phyloP scores from a whole-genome alignment of 2,329 filamentous ascomycete genomes.

The Fusarium sp. region DNA sequence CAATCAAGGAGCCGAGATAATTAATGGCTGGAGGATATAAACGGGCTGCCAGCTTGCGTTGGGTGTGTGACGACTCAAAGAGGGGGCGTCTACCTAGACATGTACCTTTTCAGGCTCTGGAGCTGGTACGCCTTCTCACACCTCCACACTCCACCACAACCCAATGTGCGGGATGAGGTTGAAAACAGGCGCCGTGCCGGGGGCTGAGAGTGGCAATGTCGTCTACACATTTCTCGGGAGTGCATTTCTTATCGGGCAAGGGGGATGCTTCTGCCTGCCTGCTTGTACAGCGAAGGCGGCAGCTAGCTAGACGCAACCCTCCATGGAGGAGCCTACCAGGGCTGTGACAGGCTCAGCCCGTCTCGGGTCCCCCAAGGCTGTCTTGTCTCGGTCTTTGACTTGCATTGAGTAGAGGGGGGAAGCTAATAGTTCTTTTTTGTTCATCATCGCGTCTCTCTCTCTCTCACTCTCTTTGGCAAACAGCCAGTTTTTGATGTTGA shows the following conservation, averaged over 20 bases:
- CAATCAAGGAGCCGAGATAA: background rate
- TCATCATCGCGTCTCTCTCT: constrained; percentile 2
- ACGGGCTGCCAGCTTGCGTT: background rate
- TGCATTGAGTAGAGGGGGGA: background rate
- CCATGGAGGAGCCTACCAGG: background rate
- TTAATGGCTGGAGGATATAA: background rate
- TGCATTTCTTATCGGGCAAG: background rate
- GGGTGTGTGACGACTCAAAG: background rate
- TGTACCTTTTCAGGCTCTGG: background rate
- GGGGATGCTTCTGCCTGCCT: background rate
- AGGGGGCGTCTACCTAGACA: background rate
- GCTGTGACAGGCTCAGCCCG: constrained; percentile 13
- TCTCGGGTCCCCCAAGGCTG: constrained; percentile 3
- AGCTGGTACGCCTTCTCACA: background rate
- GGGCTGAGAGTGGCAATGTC: background rate
- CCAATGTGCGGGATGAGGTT: background rate
- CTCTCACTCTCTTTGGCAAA: background rate
- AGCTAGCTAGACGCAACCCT: background rate
- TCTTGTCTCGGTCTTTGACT: background rate
- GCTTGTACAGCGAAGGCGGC: background rate
- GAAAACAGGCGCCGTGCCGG: constrained; percentile 1
- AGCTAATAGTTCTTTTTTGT: constrained; percentile 1
- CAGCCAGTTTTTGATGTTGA: background rate
- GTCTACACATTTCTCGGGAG: background rate
- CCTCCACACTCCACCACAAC: constrained; percentile 4